phyloP scores from a whole-genome alignment of 768 basidiomycete genomes.

The Leccinum fibrillosum region DNA sequence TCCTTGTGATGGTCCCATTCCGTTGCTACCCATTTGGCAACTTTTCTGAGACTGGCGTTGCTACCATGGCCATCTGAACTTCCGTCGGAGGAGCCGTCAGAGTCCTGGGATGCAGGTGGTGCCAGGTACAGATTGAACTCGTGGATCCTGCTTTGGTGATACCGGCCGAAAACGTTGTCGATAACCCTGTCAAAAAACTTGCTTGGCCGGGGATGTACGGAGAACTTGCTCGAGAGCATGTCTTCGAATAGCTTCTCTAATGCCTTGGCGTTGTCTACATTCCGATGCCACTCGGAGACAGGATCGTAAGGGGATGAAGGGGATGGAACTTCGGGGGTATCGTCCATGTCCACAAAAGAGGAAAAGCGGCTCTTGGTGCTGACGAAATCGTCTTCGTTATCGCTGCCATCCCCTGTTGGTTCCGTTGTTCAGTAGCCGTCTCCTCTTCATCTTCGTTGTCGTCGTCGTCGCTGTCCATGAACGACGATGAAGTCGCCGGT shows the following conservation, averaged over 20 bases:
- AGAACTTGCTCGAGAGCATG: slow-evolving; percentile 54
- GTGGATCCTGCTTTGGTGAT: slow-evolving; percentile 40
- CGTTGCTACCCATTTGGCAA: slow-evolving; percentile 34
- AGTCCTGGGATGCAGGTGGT: slow-evolving; percentile 34
- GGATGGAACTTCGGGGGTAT: slow-evolving; percentile 2
- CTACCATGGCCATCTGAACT: slow-evolving; percentile 27
- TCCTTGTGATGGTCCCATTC: slow-evolving; percentile 35
- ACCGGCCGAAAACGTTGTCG: slow-evolving; percentile 49
- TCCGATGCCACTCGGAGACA: slow-evolving; percentile 39
- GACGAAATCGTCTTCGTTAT: slow-evolving; percentile 28
- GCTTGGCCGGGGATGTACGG: slow-evolving; percentile 51
- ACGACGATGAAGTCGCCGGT: slow-evolving; percentile 14
- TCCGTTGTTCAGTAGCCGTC: slow-evolving; percentile 13
- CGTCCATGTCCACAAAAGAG: slow-evolving; percentile 17
- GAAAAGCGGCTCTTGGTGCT: slow-evolving; percentile 32
- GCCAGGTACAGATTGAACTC: slow-evolving; percentile 58
- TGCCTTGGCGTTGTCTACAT: slow-evolving; percentile 38
- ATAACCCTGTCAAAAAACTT: slow-evolving; percentile 47
- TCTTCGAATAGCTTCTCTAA: slow-evolving; percentile 57
- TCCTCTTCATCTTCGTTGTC: slow-evolving; percentile 17
- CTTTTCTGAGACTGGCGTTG: slow-evolving; percentile 25
- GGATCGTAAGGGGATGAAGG: slow-evolving; percentile 22
- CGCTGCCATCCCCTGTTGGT: slow-evolving; percentile 5
- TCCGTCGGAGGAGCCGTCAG: slow-evolving; percentile 18
- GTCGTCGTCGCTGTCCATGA: slow-evolving; percentile 19